phyloP scores from a whole-genome alignment of 306 rosid genomes.

The Parietaria judaica region DNA sequence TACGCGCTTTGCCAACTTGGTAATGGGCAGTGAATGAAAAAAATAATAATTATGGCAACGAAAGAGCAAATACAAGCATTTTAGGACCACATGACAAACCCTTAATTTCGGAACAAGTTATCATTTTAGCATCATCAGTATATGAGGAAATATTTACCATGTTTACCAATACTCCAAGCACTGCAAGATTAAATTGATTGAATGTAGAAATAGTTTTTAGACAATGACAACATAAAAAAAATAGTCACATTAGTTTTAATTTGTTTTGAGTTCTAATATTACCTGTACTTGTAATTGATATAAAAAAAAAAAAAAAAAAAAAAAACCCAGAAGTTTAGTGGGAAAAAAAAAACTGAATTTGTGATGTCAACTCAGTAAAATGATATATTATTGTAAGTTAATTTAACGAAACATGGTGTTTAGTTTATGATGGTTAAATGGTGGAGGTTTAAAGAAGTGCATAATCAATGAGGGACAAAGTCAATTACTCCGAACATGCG shows the following conservation, averaged over 20 bases:
- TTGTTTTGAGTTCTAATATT: too few relatives aligned
- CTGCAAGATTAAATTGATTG: slow-evolving; percentile 1
- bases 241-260: too few relatives aligned
- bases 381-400: background rate
- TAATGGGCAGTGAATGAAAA: too few relatives aligned
- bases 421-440: slow-evolving; percentile 3
- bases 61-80: background rate
- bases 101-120: slow-evolving; percentile 1
- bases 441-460: background rate
- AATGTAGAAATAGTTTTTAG: background rate
- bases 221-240: slow-evolving; percentile 6
- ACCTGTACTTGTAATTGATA: too few relatives aligned
- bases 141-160: background rate
- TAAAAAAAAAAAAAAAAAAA: too few relatives aligned
- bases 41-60: background rate
- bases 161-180: slow-evolving; percentile 10
- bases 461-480: slow-evolving; percentile 8
- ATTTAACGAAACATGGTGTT: slow-evolving; percentile 4
- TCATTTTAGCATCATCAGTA: background rate
- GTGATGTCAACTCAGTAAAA: background rate
- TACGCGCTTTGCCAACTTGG: background rate
- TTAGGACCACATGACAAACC: slow-evolving; percentile 1
- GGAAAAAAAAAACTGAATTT: too few relatives aligned
- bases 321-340: too few relatives aligned
- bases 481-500: slow-evolving; percentile 9